A percentile compares a stretch with the other conserved stretches of the same genome.
Evolutionary conservation across 495 filamentous ascomycete genomes (phyloP).

Genomic region (Immersiella caudata): DNA sequence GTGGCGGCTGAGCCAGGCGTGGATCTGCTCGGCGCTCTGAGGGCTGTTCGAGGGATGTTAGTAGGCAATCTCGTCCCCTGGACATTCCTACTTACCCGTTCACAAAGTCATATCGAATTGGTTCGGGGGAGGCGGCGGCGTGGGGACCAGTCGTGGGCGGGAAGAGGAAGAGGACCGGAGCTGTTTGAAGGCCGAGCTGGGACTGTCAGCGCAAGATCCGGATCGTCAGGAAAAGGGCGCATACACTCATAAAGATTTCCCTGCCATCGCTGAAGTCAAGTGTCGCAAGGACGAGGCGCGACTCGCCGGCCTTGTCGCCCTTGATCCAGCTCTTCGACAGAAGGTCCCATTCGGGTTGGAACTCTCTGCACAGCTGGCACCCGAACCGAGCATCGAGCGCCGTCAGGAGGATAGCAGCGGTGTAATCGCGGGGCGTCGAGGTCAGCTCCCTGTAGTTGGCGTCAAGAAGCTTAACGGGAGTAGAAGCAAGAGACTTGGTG

Average conservation of each 20-base stretch:
- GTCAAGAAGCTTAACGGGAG: slow-evolving; percentile 77
- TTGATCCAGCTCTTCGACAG: slow-evolving; percentile 84
- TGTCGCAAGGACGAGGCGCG: slow-evolving; percentile 77
- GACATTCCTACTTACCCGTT: slow-evolving; percentile 59
- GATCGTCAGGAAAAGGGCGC: slow-evolving; percentile 17
- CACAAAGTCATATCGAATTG: slow-evolving; percentile 85
- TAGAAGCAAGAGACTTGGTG: slow-evolving; percentile 62
- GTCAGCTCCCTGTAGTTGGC: slow-evolving; percentile 74
- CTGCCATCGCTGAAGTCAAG: slow-evolving; percentile 88
- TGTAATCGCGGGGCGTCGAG: slow-evolving; percentile 77
- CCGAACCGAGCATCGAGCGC: slow-evolving; percentile 83
- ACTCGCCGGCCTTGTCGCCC: slow-evolving; percentile 72
- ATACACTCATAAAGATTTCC: slow-evolving; percentile 84
- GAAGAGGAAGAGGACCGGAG: slow-evolving; percentile 86
- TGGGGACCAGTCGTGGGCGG: slow-evolving; percentile 84
- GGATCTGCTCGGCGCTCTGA: slow-evolving; percentile 74
- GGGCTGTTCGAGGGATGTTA: slow-evolving; percentile 51
- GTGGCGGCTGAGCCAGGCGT: slow-evolving; percentile 77
- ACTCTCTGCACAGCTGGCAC: slow-evolving; percentile 84
- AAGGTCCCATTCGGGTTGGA: slow-evolving; percentile 93
- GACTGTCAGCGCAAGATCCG: not conserved
- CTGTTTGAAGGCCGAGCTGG: slow-evolving; percentile 91
- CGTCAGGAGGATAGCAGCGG: slow-evolving; percentile 80
- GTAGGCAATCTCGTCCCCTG: not conserved
- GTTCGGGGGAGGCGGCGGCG: slow-evolving; percentile 67